Evolutionary conservation across 805 yeast genomes (phyloP).

Genomic region (Wilhelminamyces savonicus): DNA sequence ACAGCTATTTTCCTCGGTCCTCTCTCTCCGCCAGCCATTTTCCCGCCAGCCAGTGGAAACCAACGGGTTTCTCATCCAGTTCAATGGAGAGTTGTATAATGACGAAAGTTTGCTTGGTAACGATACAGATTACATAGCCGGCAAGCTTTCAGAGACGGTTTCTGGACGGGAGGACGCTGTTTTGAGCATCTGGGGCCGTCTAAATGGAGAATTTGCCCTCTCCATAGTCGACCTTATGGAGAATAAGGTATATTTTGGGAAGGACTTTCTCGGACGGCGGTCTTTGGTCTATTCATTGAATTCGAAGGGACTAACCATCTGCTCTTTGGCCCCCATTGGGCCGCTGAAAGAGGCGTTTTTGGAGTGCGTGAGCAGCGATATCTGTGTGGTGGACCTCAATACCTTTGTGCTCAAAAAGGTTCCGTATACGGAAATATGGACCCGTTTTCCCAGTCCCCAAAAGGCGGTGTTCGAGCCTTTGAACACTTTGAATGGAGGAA

Average conservation of each 20-base stretch:
- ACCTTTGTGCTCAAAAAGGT: conserved; percentile 1
- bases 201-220: conserved; percentile 85
- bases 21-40: conserved; percentile 76
- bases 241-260: conserved; percentile 60
- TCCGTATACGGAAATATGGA: background rate
- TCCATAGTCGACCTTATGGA: conserved; percentile 39
- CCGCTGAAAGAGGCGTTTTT: conserved; percentile 16
- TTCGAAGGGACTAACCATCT: conserved; percentile 33
- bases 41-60: conserved; percentile 60
- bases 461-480: too few species aligned
- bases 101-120: conserved; percentile 43
- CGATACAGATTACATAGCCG: conserved; percentile 56
- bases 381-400: conserved; percentile 38
- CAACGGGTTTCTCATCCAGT: conserved; percentile 47
- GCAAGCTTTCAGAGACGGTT: conserved; percentile 18
- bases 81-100: conserved; percentile 88
- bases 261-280: conserved; percentile 79
- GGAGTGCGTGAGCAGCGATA: conserved; percentile 52
- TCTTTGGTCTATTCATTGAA: conserved; percentile 49
- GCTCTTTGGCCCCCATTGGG: conserved; percentile 20
- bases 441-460: too few species aligned
- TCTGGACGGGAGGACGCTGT: conserved; percentile 24
- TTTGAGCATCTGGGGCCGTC: conserved; percentile 28
- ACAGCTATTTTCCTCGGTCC: conserved; percentile 60
- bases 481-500: too few species aligned